phyloP scores from a whole-genome alignment of 169 alveolate species.

The Plasmodium yoelii region DNA sequence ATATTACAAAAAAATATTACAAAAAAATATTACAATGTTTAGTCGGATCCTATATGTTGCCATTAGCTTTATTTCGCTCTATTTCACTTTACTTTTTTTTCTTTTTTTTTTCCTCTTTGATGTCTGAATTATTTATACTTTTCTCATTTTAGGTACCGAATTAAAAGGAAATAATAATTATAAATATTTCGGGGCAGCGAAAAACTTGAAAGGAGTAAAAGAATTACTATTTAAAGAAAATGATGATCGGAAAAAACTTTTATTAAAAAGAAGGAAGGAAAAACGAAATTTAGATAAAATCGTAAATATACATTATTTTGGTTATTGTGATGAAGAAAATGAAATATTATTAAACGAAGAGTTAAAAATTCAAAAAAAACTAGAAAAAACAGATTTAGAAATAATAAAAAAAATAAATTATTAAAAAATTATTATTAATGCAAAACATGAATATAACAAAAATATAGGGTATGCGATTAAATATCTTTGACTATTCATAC shows the following conservation, averaged over 20 bases:
- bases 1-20: background rate
- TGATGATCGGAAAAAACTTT: constrained; percentile 62
- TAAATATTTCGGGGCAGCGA: constrained; percentile 96
- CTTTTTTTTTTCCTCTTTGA: background rate
- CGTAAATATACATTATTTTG: constrained; percentile 64
- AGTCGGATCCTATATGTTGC: background rate
- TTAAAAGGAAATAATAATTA: constrained; percentile 92
- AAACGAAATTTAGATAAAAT: constrained; percentile 34
- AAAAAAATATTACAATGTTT: background rate
- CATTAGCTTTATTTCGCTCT: background rate
- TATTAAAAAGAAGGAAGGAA: constrained; percentile 44
- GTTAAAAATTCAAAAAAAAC: constrained; percentile 45
- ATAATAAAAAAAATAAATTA: constrained; percentile 43
- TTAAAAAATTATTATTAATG: constrained; percentile 84
- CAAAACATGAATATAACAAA: constrained; percentile 86
- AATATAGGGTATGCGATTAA: constrained; percentile 88
- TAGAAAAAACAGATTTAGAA: constrained; percentile 52
- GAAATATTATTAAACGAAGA: constrained; percentile 41
- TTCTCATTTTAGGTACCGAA: constrained; percentile 77
- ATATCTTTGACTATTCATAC: constrained; percentile 86
- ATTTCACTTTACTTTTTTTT: too few species aligned
- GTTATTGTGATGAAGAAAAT: constrained; percentile 73
- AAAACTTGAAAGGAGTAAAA: constrained; percentile 94
- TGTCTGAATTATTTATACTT: background rate
- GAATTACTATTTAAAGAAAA: constrained; percentile 91